phyloP scores from a whole-genome alignment of 257 asterid genomes.

The Solanum bukasovii region DNA sequence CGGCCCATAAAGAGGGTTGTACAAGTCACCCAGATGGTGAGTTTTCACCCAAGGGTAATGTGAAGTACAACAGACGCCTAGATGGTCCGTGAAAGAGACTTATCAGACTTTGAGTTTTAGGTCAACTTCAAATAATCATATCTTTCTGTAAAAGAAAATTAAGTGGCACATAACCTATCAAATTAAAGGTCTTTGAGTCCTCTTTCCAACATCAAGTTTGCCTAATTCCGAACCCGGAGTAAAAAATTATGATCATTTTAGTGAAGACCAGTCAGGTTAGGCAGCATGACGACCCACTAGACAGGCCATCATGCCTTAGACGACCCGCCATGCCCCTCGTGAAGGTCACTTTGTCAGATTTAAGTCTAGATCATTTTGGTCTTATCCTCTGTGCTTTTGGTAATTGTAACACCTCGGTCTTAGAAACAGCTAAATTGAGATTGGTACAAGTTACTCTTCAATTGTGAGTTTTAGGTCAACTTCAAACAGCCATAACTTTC shows the following conservation, averaged over 20 bases:
- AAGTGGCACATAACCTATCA: not conserved
- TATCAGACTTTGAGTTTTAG: not conserved
- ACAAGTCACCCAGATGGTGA: not conserved
- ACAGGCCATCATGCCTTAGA: no score
- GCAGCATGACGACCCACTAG: no score
- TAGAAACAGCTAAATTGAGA: not conserved
- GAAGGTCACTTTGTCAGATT: no score
- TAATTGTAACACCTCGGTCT: not conserved
- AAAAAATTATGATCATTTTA: no score
- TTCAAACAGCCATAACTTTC: not conserved
- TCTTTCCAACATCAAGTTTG: not conserved
- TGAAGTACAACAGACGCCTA: not conserved
- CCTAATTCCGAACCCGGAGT: not conserved
- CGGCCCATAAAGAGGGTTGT: fast-evolving
- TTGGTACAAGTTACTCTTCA: not conserved
- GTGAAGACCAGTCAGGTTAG: no score
- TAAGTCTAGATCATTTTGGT: not conserved
- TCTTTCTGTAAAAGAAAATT: no score
- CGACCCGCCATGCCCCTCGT: no score
- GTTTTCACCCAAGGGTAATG: not conserved
- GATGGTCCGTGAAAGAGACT: not conserved
- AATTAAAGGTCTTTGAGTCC: not conserved
- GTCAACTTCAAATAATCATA: not conserved
- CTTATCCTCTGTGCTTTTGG: not conserved
- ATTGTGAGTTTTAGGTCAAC: not conserved